Conservation (phyloP, 192 early-diverging fungal genomes). For the Kickxella alabastrina region DNA sequence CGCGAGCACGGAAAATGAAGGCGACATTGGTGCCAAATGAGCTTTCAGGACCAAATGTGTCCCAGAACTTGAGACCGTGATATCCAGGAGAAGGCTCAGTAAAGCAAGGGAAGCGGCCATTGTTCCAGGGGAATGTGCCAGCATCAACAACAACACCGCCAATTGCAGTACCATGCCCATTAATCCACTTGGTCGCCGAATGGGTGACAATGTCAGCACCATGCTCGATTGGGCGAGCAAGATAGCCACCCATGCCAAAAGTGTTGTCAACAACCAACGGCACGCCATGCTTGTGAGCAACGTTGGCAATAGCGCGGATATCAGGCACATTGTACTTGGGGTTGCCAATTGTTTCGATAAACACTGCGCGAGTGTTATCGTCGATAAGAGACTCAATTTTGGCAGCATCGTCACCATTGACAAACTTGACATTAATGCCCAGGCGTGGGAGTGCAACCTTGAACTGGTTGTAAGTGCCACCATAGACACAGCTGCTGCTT, state of each 20-base stretch:
- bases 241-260: slow-evolving; percentile 86
- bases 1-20: slow-evolving; percentile 74
- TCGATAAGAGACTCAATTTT: slow-evolving; percentile 79
- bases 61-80: slow-evolving; percentile 85
- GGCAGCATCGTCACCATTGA: slow-evolving; percentile 65
- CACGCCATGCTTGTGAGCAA: slow-evolving; percentile 76
- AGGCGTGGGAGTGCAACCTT: slow-evolving; percentile 79
- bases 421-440: slow-evolving; percentile 80
- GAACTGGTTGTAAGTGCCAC: slow-evolving; percentile 80
- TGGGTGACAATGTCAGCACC: slow-evolving; percentile 95
- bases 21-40: slow-evolving; percentile 55
- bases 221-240: slow-evolving; percentile 81
- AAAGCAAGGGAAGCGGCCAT: slow-evolving; percentile 83
- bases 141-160: slow-evolving; percentile 87
- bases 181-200: slow-evolving; percentile 93
- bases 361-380: slow-evolving; percentile 87
- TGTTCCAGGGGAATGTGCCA: slow-evolving; percentile 86
- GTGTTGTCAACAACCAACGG: slow-evolving; percentile 97
- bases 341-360: slow-evolving; percentile 89
- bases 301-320: slow-evolving; percentile 73
- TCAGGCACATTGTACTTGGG: slow-evolving; percentile 88
- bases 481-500: slow-evolving; percentile 69
- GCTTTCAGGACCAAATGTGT: slow-evolving; percentile 72
- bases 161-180: slow-evolving; percentile 87
- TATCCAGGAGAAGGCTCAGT: slow-evolving; percentile 75